Percentiles rank a stretch among this genome's conserved stretches.
Conservation (phyloP, 1,139 yeast genomes). For the Nakaseomyces glabratus region DNA sequence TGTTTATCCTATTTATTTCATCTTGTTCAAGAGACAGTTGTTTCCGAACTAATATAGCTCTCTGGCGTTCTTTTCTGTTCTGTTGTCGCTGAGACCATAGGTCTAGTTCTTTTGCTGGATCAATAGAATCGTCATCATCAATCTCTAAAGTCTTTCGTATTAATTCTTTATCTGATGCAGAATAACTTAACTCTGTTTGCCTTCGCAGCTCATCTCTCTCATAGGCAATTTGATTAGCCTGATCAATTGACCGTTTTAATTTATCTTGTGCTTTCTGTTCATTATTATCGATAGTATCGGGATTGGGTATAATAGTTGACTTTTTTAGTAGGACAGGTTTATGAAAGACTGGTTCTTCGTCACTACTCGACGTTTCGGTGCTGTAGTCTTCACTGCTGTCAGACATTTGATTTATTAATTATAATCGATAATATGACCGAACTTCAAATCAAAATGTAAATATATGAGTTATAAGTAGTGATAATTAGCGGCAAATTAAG, state of each 20-base stretch:
- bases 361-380: constrained; percentile 10
- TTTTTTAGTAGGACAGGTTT: constrained; percentile 25
- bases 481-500: no score
- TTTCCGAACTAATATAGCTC: constrained; percentile 18
- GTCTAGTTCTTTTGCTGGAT: constrained; percentile 18
- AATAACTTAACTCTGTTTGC: constrained; percentile 15
- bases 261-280: constrained; percentile 9
- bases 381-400: neutral
- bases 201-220: constrained; percentile 10
- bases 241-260: constrained; percentile 15
- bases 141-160: constrained; percentile 16
- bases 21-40: constrained; percentile 25
- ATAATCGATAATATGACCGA: no score
- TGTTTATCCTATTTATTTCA: constrained; percentile 18
- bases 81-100: constrained; percentile 23
- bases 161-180: constrained; percentile 21
- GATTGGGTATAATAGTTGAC: neutral
- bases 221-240: constrained; percentile 14
- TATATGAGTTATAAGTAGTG: no score
- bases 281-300: constrained; percentile 3
- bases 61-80: constrained; percentile 15
- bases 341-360: constrained; percentile 16
- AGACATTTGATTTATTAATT: no score
- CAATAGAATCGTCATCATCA: constrained; percentile 23
- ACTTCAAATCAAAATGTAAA: no score